Evolutionary conservation across 2,329 filamentous ascomycete genomes (phyloP).

Genomic region (Eutypella sp.): DNA sequence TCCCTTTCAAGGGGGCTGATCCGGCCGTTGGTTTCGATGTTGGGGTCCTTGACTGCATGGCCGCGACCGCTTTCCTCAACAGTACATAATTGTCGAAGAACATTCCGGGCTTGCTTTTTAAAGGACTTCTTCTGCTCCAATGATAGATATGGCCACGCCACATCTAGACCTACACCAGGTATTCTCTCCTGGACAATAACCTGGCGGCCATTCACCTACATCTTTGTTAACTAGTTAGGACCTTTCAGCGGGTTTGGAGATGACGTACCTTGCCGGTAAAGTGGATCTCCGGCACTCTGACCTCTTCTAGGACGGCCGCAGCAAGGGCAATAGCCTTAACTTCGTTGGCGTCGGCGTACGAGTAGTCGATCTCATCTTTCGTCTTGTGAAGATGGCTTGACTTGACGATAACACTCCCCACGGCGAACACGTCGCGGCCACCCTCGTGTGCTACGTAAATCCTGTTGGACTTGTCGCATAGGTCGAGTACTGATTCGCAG

Average conservation of each 20-base stretch:
- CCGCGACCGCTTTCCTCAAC: not conserved
- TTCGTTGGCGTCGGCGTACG: constrained; percentile 14
- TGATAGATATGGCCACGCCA: constrained; percentile 15
- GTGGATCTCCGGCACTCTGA: constrained; percentile 11
- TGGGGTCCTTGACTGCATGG: constrained; percentile 6
- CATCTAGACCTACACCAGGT: constrained; percentile 10
- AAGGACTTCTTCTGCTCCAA: constrained; percentile 8
- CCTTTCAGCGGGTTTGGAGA: not conserved
- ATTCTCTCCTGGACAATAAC: constrained; percentile 14
- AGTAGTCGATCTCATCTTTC: constrained; percentile 5
- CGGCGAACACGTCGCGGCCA: constrained; percentile 36
- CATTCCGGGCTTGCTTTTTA: constrained; percentile 12
- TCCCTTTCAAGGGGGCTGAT: constrained; percentile 4
- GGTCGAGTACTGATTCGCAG: constrained; percentile 26
- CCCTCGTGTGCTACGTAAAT: constrained; percentile 29
- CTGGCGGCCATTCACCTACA: constrained; percentile 9
- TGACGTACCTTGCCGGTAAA: constrained; percentile 13
- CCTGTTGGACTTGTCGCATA: constrained; percentile 22
- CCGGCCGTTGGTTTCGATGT: constrained; percentile 2
- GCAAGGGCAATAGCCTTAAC: constrained; percentile 8
- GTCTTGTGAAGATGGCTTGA: constrained; percentile 17
- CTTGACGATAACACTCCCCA: constrained; percentile 35
- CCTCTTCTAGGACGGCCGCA: constrained; percentile 2
- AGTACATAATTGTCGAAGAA: constrained; percentile 6
- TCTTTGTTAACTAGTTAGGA: too few species aligned